A percentile compares a stretch with the other conserved stretches of the same genome.
Evolutionary conservation across 139 green algal species (phyloP).

Genomic region (Chlamydomonas eustigma): DNA sequence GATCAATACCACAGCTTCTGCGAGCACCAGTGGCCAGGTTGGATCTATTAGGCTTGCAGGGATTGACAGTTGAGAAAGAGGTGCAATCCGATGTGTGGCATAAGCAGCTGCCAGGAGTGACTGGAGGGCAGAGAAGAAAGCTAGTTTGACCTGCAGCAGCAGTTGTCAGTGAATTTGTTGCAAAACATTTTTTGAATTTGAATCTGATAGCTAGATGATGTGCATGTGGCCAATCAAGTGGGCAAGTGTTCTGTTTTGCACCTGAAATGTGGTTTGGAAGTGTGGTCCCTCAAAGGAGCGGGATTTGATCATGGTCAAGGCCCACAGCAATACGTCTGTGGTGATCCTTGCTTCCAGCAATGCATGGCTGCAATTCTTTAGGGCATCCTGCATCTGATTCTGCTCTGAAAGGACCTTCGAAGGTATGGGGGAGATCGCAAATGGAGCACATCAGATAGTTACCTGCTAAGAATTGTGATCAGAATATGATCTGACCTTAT

Average conservation of each 20-base stretch:
- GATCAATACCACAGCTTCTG: not conserved
- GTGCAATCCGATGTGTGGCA: not conserved
- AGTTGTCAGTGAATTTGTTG: no score
- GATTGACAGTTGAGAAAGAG: no score
- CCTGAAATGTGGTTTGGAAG: conserved; percentile 29
- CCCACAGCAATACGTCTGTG: conserved; percentile 41
- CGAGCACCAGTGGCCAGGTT: not conserved
- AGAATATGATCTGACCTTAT: conserved; percentile 10
- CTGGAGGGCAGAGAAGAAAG: not conserved
- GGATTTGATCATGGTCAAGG: conserved; percentile 57
- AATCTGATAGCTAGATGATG: no score
- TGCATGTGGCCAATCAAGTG: no score
- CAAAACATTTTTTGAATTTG: no score
- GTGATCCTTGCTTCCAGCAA: not conserved
- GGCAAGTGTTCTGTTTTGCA: no score
- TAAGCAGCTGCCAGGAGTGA: not conserved
- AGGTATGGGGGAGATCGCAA: not conserved
- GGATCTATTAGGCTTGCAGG: not conserved
- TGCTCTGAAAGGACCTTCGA: not conserved
- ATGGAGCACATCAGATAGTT: not conserved
- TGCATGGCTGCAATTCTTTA: not conserved
- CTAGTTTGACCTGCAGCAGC: not conserved
- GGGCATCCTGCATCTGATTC: not conserved
- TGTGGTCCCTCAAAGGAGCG: conserved; percentile 67
- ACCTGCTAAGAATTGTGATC: not conserved